Conservation (phyloP, 371 early-diverging fungal species). For the Mucor lusitanicus region DNA sequence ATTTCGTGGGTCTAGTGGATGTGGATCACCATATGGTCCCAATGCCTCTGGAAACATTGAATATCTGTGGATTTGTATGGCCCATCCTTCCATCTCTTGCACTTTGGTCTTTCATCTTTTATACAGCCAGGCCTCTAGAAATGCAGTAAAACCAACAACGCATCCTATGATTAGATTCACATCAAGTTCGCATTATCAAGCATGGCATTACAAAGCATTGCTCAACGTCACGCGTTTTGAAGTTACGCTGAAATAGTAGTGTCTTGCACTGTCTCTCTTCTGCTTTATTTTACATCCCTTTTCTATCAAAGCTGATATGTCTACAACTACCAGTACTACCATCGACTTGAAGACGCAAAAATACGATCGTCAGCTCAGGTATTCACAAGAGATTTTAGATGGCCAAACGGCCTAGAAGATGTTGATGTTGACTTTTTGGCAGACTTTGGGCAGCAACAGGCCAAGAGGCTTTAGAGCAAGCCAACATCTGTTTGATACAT, state of each 20-base stretch:
- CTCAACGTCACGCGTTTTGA: neutral
- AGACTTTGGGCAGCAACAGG: constrained; percentile 94
- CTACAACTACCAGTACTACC: constrained; percentile 32
- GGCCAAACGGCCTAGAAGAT: neutral
- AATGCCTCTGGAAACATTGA: no score
- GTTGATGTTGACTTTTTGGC: neutral
- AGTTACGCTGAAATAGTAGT: neutral
- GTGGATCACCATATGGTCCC: no score
- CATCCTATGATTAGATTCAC: neutral
- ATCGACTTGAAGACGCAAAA: constrained; percentile 71
- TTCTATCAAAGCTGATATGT: neutral
- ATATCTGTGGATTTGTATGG: no score
- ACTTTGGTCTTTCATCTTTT: neutral
- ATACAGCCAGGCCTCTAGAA: neutral
- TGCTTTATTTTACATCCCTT: constrained; percentile 1
- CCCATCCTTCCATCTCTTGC: neutral
- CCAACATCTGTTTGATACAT: constrained; percentile 83
- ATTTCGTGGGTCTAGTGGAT: no score
- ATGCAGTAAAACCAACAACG: neutral
- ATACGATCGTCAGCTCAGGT: constrained; percentile 93
- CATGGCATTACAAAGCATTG: neutral
- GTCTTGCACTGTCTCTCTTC: neutral
- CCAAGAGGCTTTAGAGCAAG: constrained; percentile 82
- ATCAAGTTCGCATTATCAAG: neutral
- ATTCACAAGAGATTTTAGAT: neutral